Conservation (phyloP, 2,329 filamentous ascomycete genomes). For the Aspergillus unguis region DNA sequence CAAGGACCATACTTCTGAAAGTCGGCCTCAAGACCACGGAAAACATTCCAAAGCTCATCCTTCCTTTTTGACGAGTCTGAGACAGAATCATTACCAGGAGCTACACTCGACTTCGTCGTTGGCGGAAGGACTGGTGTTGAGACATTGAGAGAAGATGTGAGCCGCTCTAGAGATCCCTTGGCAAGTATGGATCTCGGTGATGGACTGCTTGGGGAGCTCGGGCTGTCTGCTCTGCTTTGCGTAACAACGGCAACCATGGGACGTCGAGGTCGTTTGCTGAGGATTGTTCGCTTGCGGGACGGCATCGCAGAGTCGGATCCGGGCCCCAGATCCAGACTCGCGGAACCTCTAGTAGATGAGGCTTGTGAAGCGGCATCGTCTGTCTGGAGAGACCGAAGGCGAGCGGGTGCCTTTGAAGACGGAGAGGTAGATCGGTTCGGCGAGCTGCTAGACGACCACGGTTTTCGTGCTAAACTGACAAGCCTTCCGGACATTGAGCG, state of each 20-base stretch:
- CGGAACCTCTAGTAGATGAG: slow-evolving; percentile 15
- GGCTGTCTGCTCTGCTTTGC: slow-evolving; percentile 33
- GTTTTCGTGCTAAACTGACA: slow-evolving; percentile 50
- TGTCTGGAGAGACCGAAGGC: slow-evolving; percentile 20
- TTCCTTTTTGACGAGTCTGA: slow-evolving; percentile 53
- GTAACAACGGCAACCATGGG: slow-evolving; percentile 40
- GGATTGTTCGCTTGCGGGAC: slow-evolving; percentile 30
- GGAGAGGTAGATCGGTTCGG: slow-evolving; percentile 49
- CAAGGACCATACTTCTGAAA: slow-evolving; percentile 55
- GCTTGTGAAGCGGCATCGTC: slow-evolving; percentile 30
- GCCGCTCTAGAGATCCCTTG: slow-evolving; percentile 47
- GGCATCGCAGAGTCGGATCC: slow-evolving; percentile 19
- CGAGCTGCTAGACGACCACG: slow-evolving; percentile 44
- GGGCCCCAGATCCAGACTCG: slow-evolving; percentile 20
- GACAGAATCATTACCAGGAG: slow-evolving; percentile 33
- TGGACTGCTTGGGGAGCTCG: slow-evolving; percentile 36
- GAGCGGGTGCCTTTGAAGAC: slow-evolving; percentile 28
- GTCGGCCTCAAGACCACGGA: slow-evolving; percentile 65
- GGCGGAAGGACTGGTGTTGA: slow-evolving; percentile 48
- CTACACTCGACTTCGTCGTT: slow-evolving; percentile 45
- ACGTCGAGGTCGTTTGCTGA: slow-evolving; percentile 38
- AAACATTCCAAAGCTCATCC: slow-evolving; percentile 67
- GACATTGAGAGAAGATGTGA: slow-evolving; percentile 41
- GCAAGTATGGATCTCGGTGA: slow-evolving; percentile 41
- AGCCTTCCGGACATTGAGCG: slow-evolving; percentile 51